Base-by-base conservation (phyloP, 2,329 filamentous ascomycete species). In the Diaporthe vaccinii region DNA sequence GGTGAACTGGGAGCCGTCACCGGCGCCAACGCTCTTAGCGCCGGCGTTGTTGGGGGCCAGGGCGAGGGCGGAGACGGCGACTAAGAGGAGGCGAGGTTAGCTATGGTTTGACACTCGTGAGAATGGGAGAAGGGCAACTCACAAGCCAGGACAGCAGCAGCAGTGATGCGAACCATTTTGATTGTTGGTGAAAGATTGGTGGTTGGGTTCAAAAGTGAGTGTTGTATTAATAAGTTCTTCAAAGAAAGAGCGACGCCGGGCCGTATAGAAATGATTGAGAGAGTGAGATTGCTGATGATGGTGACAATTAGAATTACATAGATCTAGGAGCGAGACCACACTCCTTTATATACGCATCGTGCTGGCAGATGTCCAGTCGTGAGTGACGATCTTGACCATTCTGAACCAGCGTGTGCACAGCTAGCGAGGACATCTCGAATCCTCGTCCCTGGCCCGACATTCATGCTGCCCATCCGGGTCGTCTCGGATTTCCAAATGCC, bases 11-110 rank as follows among this genome's bases (percentile, higher is more conserved):
- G 65, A 36, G 49, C 74, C 79, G 59, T 80, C 77, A 22, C 80
- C 82, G 46, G 57, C 57, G 25, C 82, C 82, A 67, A 83, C 82
- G 75, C 81, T 80, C 74, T 78, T 78, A 44, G 82, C 80, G 41
- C 82, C 82, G 25, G 81, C 80, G 62, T 79, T 78, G 78, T 83
- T 83, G 74, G 81, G 81, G 12, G 78, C 79, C 69, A 82, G 78
- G 15, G 72, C 72, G 5, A 80, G 78, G 44, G 78, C 73, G 65
- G 78, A 77, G 34, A 79, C 69, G 69, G 80, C 77, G 36, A 73
- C 72, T 73, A 22, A 7, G 14, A 55, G 58, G 6, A 10, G 31
- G 5, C 5, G 10, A 22, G 36, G 25, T 73, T 22, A 73, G 72
- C 9, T 31, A 36, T 28, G 28, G 3, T 3, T 14, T 28, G 10